Percentiles rank a stretch among this genome's conserved stretches.
These are phyloP conservation scores for Lolium multiflorum DNA, from an alignment of 176 grass and related monocot species.

Conservation along the genomic window DNA sequence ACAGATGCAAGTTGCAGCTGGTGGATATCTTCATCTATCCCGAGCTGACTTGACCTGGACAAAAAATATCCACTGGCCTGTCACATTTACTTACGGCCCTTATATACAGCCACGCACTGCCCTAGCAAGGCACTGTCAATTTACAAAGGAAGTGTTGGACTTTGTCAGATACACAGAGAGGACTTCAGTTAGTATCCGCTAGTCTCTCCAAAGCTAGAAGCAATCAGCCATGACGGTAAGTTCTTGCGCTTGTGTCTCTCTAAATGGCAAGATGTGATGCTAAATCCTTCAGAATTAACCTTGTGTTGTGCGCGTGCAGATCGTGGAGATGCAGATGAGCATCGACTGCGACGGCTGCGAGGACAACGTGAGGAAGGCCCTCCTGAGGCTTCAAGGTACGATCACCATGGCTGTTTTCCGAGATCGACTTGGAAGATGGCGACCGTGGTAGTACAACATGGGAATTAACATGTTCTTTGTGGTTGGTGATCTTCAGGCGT, in stretches of 20 bases:
- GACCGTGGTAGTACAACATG: too few relatives aligned
- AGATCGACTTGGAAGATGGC: too few relatives aligned
- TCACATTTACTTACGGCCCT: background rate
- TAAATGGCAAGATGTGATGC: background rate
- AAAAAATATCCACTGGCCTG: background rate
- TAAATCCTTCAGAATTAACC: background rate
- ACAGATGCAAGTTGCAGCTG: constrained; percentile 7
- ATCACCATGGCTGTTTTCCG: background rate
- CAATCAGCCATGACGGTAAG: constrained; percentile 53
- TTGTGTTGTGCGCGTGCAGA: constrained; percentile 32
- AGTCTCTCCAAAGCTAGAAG: background rate
- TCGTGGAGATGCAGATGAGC: constrained; percentile 78
- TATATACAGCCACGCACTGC: background rate
- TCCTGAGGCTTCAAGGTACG: constrained; percentile 61
- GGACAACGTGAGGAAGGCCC: constrained; percentile 70
- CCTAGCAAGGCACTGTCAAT: background rate
- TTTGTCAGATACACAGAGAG: background rate
- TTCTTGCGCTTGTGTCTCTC: background rate
- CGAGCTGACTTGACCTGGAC: constrained; percentile 28
- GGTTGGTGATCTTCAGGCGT: constrained; percentile 50
- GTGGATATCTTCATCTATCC: background rate
- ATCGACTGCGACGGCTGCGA: constrained; percentile 87
- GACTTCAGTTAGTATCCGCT: background rate
- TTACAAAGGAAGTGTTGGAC: background rate
- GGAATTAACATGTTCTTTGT: too few relatives aligned